Base-by-base conservation (phyloP, 257 asterid species). In the Jacaranda mimosifolia region DNA sequence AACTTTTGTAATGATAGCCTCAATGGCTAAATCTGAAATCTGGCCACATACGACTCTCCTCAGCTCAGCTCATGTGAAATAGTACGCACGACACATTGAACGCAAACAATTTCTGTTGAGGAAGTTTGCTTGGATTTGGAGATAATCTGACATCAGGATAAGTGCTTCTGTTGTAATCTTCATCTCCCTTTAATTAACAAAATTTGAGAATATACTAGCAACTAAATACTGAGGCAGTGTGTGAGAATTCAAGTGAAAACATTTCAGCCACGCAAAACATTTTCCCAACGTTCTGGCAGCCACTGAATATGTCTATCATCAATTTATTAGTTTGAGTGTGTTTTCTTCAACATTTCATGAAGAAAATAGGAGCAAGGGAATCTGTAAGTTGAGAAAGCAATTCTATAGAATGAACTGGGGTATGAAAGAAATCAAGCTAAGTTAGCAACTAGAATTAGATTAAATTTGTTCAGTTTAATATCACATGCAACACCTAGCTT, bases 251-350 rank as follows among this genome's bases (percentile, higher is more conserved):
- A 62, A 70, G 32, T 40, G 71, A 63, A 51, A 63, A 15, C 13
- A 21, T 68, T 48, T 38, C 43, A 35, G 66, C 73, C 26, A 51
- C 4, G 56, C 62, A 53, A 51, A 58, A 46, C 67, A 53, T 10
- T 57, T 46, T 40, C 49, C 49, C 65, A 56, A 58, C 71, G 15
- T 70, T 63, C 58, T 71, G 63, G 63, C 74, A 79, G 38, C 68
- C 32, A 38, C 56, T 18, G 32, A 63, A 32, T 48, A 46, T 72
- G 13, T 38, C 12, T 9, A 18, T 36, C 66, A 71, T 60, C 73
- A 53, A 11, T 3, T 58, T n/a, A 46, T 13, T 39, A 35, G 36
- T 60, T 63, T 45, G 9, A 45, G 45, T 71, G 15, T 69, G 63
- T 32, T 62, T 66, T 76, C 65, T 75, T 59, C 68, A 65, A 56